phyloP scores from a whole-genome alignment of 345 rosid genomes.

The Turnera subulata region DNA sequence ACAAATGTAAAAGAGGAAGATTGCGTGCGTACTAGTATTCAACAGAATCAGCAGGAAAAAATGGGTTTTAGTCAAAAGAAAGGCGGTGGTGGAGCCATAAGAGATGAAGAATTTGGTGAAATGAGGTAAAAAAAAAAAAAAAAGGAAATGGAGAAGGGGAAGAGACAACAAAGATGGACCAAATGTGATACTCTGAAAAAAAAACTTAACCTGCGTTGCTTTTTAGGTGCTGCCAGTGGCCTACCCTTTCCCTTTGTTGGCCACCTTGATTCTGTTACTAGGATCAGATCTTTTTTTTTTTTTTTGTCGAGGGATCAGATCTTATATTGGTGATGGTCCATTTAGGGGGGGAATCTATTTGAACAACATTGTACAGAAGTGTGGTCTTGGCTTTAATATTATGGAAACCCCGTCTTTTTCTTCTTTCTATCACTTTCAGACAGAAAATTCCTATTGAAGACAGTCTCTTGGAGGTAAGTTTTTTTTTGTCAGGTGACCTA shows the following conservation, averaged over 20 bases:
- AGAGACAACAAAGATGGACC: conserved; percentile 18
- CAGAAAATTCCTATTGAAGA: too few relatives aligned
- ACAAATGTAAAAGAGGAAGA: neutral
- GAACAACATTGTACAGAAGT: too few relatives aligned
- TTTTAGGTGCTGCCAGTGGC: conserved; percentile 36
- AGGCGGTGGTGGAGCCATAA: conserved; percentile 2
- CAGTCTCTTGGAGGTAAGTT: too few relatives aligned
- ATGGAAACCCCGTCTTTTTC: too few relatives aligned
- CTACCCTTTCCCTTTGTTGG: conserved; percentile 27
- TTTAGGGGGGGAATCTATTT: too few relatives aligned
- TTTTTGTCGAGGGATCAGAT: too few relatives aligned
- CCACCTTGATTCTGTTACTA: conserved; percentile 25
- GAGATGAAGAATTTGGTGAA: conserved; percentile 14
- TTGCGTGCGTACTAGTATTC: neutral
- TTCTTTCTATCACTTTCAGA: too few relatives aligned
- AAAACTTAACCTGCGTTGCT: conserved; percentile 24
- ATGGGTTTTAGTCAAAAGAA: conserved; percentile 14
- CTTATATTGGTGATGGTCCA: neutral
- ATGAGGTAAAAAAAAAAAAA: conserved; percentile 2
- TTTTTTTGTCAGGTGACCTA: too few relatives aligned
- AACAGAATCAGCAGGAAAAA: neutral
- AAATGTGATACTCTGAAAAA: conserved; percentile 12
- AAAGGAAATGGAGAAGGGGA: neutral
- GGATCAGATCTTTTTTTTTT: neutral
- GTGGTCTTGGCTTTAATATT: too few relatives aligned